A percentile compares a stretch with the other conserved stretches of the same genome.
These are phyloP conservation scores for Fusarium anthophilum DNA, from an alignment of 2,329 filamentous ascomycete species.

Conservation along the genomic window DNA sequence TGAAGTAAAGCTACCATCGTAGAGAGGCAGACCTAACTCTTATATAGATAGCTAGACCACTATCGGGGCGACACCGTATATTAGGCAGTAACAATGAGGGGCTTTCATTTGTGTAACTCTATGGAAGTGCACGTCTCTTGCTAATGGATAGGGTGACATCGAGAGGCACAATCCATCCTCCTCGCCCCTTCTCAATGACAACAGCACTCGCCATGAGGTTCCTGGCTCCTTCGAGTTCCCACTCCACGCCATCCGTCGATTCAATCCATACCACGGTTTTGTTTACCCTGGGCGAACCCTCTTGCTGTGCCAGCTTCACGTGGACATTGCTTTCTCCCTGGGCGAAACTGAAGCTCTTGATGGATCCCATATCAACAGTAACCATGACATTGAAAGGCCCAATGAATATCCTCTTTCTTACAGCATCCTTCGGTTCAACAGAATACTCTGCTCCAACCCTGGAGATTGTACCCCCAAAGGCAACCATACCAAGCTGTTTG, in stretches of 20 bases:
- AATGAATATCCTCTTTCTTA: conserved; percentile 59
- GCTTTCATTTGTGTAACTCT: not conserved
- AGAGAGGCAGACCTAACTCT: too few relatives aligned
- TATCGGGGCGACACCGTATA: not conserved
- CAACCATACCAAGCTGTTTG: conserved; percentile 55
- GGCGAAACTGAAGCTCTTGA: conserved; percentile 50
- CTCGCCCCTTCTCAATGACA: conserved; percentile 11
- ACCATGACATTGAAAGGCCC: conserved; percentile 55
- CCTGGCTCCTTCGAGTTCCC: not conserved
- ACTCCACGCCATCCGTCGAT: conserved; percentile 31
- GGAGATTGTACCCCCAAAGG: conserved; percentile 58
- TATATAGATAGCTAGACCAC: not conserved
- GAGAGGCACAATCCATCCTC: conserved; percentile 33
- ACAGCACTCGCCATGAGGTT: not conserved
- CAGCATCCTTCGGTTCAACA: conserved; percentile 56
- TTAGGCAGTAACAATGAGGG: not conserved
- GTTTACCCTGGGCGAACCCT: conserved; percentile 40
- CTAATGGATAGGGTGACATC: not conserved
- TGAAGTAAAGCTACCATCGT: too few relatives aligned
- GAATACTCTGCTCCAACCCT: conserved; percentile 37
- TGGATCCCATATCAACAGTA: conserved; percentile 54
- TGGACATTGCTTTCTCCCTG: not conserved
- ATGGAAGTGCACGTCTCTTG: not conserved
- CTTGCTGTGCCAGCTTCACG: conserved; percentile 45
- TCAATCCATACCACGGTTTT: conserved; percentile 50